Evolutionary conservation across 441 rosid genomes (phyloP).

Genomic region (Cnidoscolus chayamansa): DNA sequence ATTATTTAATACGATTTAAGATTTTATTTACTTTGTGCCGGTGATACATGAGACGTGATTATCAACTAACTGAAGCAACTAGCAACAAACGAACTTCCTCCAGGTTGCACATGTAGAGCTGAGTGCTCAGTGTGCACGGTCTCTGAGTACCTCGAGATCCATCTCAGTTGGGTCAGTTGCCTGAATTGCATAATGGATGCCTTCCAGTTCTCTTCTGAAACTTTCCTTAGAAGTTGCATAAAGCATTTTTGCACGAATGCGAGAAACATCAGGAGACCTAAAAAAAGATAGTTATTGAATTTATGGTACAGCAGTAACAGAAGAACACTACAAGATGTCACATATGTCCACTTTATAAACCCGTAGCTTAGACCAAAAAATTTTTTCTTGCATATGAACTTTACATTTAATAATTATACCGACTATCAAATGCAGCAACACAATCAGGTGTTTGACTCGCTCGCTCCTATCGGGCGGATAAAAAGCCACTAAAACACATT

Average conservation of each 20-base stretch:
- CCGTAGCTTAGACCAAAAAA: no score
- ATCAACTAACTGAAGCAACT: slow-evolving; percentile 12
- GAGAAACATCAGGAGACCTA: slow-evolving; percentile 33
- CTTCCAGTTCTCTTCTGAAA: slow-evolving; percentile 52
- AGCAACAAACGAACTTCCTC: no score
- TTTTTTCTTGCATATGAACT: background rate
- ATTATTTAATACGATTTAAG: slow-evolving; percentile 22
- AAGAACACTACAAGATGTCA: background rate
- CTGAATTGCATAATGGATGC: slow-evolving; percentile 53
- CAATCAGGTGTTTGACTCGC: background rate
- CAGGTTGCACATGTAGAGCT: no score
- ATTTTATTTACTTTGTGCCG: slow-evolving; percentile 11
- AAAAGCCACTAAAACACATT: background rate
- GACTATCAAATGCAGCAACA: background rate
- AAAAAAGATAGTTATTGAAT: slow-evolving; percentile 29
- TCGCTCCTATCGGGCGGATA: background rate
- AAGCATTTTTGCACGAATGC: slow-evolving; percentile 48
- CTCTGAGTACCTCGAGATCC: slow-evolving; percentile 49
- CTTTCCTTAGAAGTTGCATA: slow-evolving; percentile 60
- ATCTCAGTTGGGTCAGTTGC: slow-evolving; percentile 63
- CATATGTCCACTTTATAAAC: background rate
- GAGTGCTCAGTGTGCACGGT: slow-evolving; percentile 40
- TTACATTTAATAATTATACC: background rate
- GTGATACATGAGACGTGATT: slow-evolving; percentile 10
- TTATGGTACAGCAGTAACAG: background rate